Base-by-base conservation (phyloP, 2,329 filamentous ascomycete species). In the Penicillium sp. region DNA sequence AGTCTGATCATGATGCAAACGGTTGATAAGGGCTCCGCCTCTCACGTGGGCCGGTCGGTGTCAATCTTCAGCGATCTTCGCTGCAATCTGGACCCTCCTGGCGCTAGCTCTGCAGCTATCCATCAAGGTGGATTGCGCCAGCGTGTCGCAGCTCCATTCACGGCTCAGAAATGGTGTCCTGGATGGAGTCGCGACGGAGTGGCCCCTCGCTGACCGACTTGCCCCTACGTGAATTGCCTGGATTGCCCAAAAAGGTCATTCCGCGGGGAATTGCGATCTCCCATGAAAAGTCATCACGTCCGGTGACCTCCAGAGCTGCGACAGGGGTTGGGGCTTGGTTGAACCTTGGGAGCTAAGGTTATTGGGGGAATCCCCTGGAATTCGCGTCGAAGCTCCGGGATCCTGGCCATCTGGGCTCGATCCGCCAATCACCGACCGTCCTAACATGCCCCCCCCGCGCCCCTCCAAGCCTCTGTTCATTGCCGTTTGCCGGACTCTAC, bases 11-110 rank as follows among this genome's bases (percentile, higher is more conserved):
- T 57, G 51, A 56, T 56, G 51, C 56, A 57, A 57, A 51, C 42
- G 55, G 48, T 47, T 48, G 55, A 60, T 60, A 58, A 60, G 59
- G 57, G 57, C 51, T 61, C 39, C 35, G 18, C 11, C 35, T 43
- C 59, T 61, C 59, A 61, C 59, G 59, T 61, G 57, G 46, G 24
- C 31, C 16, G 18, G 42, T 35, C 28, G 24, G 30, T 40, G 44
- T 44, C 44, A 46, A 48, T 46, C 45, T 49, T 27, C 40, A 30
- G 35, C 36, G 52, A 60, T 56, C 47, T 49, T 39, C 50, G 27
- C 45, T 45, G 47, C 47, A 38, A 46, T 46, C 44, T 41, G 43
- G 36, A 47, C 30, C 38, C 46, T 43, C 28, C 18, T 40, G 25
- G 40, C 39, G 22, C 44, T 48, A 48, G 50, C 18, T 48, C 20